Evolutionary conservation across 2,329 filamentous ascomycete species (phyloP).

Genomic region (Aquanectria penicillioides): DNA sequence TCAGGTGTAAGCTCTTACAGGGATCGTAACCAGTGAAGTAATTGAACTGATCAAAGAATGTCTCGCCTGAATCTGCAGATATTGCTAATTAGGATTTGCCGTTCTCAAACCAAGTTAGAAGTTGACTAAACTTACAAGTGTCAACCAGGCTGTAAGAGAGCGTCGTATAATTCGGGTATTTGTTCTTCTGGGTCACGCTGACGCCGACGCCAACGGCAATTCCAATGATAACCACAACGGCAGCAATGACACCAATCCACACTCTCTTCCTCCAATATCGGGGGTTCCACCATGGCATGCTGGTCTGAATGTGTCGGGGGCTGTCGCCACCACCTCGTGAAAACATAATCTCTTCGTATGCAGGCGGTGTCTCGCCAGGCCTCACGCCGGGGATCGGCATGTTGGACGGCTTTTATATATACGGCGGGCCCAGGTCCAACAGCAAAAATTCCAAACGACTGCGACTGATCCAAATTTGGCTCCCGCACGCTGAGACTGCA

Average conservation of each 20-base stretch:
- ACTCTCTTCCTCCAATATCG: conserved; percentile 63
- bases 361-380: conserved; percentile 37
- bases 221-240: conserved; percentile 56
- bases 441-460: neutral
- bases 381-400: conserved; percentile 32
- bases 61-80: conserved; percentile 55
- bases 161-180: conserved; percentile 59
- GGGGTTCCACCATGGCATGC: conserved; percentile 56
- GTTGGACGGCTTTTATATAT: neutral
- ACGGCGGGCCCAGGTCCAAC: neutral
- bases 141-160: conserved; percentile 60
- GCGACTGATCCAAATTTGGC: too few relatives aligned
- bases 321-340: conserved; percentile 26
- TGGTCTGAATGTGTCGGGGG: conserved; percentile 36
- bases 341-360: conserved; percentile 44
- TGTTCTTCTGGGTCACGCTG: conserved; percentile 49
- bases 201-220: conserved; percentile 60
- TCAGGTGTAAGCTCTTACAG: conserved; percentile 40
- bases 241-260: conserved; percentile 55
- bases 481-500: too few relatives aligned
- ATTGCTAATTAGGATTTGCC: conserved; percentile 4
- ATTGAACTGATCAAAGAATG: conserved; percentile 66
- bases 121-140: conserved; percentile 53
- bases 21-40: conserved; percentile 63
- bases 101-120: too few relatives aligned